Evolutionary conservation across 495 filamentous ascomycete species (phyloP), one percentile per base, ranked within the genome.

Genomic region (Wilcoxina mikolae): DNA sequence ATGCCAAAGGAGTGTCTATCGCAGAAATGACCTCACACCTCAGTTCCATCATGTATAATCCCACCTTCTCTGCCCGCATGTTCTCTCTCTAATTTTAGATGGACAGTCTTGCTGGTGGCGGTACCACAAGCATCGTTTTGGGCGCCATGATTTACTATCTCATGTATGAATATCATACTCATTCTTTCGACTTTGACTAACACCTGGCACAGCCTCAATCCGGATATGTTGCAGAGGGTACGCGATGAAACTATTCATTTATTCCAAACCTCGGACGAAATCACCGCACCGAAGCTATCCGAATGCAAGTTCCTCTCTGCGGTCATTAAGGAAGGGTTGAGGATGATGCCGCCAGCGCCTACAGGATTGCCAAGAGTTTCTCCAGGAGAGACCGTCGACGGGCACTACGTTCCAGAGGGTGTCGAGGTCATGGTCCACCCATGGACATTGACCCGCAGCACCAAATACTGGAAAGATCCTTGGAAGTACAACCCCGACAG

Each of bases 261-360:
- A 0, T 82, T 80, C 60, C 66, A 56, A 4, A 69, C 41, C 26
- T 66, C 65, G 18, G 69, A 71, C 0, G 74, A 80, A 0, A 83
- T 82, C 46, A 72, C 64, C 1, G 43, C 43, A 12, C 17, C 43
- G 15, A 23, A 11, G 12, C 43, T 20, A 12, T 15, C 9, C 15
- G 22, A 46, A 7, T 25, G 35, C 23, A 7, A 18, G 2, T 25
- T 46, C 43, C 43, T 46, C 9, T 17, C 43, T 45, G 80, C 79
- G 1, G 68, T 74, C 5, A 60, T 84, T 4, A 68, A 75, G 18
- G 80, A 85, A 59, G 66, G 68, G 0, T 66, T 84, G 4, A 71
- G 81, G 3, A 59, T 81, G 17, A 76, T 74, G 51, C 77, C 80
- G 5, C 73, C 79, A 0, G 72, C 73, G 0, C 70, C 79, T 0